A percentile compares a stretch with the other conserved stretches of the same genome.
Conservation (phyloP, 257 asterid species). For the Euphrasia confusa region DNA sequence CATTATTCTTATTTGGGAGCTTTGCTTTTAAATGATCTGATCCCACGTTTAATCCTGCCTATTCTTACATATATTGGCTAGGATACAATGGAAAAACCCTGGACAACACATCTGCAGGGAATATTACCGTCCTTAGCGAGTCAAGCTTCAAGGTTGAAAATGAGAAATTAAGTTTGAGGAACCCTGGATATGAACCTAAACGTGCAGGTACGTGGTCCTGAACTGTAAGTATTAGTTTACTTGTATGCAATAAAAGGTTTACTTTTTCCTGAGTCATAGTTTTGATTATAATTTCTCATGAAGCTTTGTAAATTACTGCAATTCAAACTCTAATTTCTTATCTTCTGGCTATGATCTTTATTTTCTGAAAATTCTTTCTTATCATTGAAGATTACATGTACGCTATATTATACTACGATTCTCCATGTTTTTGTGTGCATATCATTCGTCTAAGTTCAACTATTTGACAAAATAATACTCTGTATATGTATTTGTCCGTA, state of each 20-base stretch:
- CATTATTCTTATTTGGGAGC: neutral
- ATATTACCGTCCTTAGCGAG: constrained; percentile 27
- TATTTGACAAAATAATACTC: neutral
- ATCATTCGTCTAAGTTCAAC: constrained; percentile 1
- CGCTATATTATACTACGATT: constrained; percentile 4
- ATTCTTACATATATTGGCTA: constrained; percentile 19
- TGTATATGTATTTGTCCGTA: neutral
- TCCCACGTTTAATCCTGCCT: constrained; percentile 12
- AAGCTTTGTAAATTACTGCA: constrained; percentile 5
- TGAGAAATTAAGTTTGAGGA: constrained; percentile 26
- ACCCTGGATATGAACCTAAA: constrained; percentile 38
- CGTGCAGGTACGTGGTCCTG: constrained; percentile 64
- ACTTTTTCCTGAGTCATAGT: constrained; percentile 9
- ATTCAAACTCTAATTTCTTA: neutral
- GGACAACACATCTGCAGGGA: constrained; percentile 30
- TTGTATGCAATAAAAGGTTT: neutral
- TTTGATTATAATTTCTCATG: constrained; percentile 8
- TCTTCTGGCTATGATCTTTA: neutral
- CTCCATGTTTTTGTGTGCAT: neutral
- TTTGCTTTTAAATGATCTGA: constrained; percentile 15
- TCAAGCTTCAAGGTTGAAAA: constrained; percentile 30
- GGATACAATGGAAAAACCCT: constrained; percentile 36
- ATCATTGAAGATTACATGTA: constrained; percentile 3
- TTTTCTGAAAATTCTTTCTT: neutral
- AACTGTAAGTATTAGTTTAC: constrained; percentile 16